Evolutionary conservation across 2,329 filamentous ascomycete genomes (phyloP), one percentile per base, ranked within the genome.

Genomic region (Fusarium sarcochroum): DNA sequence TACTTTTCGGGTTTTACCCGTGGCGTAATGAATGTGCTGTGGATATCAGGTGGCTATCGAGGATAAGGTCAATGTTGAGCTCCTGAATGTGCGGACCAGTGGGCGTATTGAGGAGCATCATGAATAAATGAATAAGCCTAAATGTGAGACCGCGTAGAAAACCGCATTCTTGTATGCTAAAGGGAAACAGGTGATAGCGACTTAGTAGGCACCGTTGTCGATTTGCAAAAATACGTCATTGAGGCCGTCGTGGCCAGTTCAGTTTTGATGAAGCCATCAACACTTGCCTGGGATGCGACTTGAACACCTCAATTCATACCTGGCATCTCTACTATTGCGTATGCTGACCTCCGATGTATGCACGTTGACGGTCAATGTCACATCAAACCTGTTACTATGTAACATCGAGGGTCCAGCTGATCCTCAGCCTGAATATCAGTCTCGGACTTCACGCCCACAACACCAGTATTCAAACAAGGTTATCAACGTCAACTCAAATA

Each of bases 21-120:
- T 35, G 17, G 23, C 18, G 37, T 57, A 48, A 21, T 44, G 42
- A 42, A 53, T 34, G 50, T 52, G 65, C 64, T 57, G 21, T 45
- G 44, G 18, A 46, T 51, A 30, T 13, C 21, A 44, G 27, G 35
- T 50, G 34, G 18, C 27, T 34, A 40, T 58, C 32, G 13, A 32
- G 25, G 20, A 49, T 38, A 37, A 34, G 47, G 35, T 32, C 8
- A 63, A 38, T 21, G 32, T 32, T 30, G 20, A 14, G 59, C 18
- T 50, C 30, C 38, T 20, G 10, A 15, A 18, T 15, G 27, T 30
- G 23, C 27, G 21, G 20, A 25, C 25, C 14, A 23, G n/a, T 7
- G 49, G 41, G 25, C 40, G 18, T 17, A n/a, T 20, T 21, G 15
- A 25, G 18, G 18, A 11, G 27, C 42, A 23, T 14, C n/a, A 44